Evolutionary conservation across 345 rosid species (phyloP), one percentile per base, ranked within the genome.

Genomic region (Kandelia obovata): DNA sequence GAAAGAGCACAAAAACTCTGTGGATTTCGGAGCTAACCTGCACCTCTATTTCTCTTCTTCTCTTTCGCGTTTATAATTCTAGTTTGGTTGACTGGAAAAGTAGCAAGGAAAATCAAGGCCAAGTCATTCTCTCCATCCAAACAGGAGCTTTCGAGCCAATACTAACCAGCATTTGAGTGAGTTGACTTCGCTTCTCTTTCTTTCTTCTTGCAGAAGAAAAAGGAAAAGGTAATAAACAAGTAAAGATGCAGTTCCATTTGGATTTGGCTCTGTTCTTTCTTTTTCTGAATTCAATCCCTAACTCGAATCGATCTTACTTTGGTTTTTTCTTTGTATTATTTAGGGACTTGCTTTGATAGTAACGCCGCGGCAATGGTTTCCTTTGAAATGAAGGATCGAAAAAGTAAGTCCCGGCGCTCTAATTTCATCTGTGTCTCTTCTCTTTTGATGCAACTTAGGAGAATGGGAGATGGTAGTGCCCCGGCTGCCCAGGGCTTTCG

Each of bases 381-480:
- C 70, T 82, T 84, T 49, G 85, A 82, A 61, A 82, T 84, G 88
- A 84, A 82, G 68, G 85, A 82, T 67, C 85, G 84, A 46, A 84
- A 84, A 62, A 84, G 88, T 82, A 53, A 79, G 88, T 72, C 6
- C 17, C 16, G 16, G 10, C 4, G 4, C 27, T 55, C 28, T 21
- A 7, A n/a, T 55, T 9, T 15, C 30, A 23, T 2, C 25, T 10
- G 58, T 10, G 58, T 55, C 16, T 11, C 13, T 5, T 16, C 21
- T 11, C 11, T 70, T 27, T n/a, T 59, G 11, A 7, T 7, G 37
- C 17, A 39, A 11, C 3, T 39, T 13, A 11, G 49, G 49, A 43
- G 5, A 13, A 13, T 43, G 4, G 49, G 5, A 11, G 49, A 39
- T 43, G 17, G 5, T 11, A 11, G 15, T 13, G 5, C 4, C 15